Conservation (phyloP, 305 asterid genomes). For the Solanum hybrid region DNA sequence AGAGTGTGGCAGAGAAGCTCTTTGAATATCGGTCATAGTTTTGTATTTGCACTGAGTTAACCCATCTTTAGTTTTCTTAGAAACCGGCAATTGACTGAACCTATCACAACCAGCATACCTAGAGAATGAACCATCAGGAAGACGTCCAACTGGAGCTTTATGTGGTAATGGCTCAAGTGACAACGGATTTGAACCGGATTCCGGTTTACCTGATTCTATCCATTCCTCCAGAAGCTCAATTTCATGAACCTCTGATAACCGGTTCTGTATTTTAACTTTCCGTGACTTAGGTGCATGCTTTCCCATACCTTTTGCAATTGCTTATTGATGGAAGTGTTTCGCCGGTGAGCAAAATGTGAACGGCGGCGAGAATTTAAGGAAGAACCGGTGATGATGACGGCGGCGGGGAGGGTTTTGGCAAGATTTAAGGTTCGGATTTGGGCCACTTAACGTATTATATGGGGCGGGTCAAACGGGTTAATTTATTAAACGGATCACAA, state of each 20-base stretch:
- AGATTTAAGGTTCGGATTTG: constrained; percentile 1
- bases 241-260: constrained; percentile 51
- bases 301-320: constrained; percentile 23
- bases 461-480: not conserved
- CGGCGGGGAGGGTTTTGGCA: not conserved
- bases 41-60: constrained; percentile 30
- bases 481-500: not conserved
- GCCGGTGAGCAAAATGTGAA: not conserved
- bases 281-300: constrained; percentile 33
- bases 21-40: constrained; percentile 83
- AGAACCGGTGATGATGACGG: not conserved
- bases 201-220: constrained; percentile 63
- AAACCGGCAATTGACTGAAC: constrained; percentile 69
- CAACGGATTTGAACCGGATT: constrained; percentile 70
- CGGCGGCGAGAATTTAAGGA: not conserved
- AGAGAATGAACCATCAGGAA: constrained; percentile 57
- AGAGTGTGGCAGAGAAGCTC: constrained; percentile 89
- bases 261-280: constrained; percentile 40
- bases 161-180: constrained; percentile 45
- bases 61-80: constrained; percentile 82
- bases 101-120: constrained; percentile 57
- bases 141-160: constrained; percentile 51
- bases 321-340: not conserved
- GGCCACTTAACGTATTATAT: not conserved
- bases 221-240: constrained; percentile 71